Base-by-base conservation (phyloP, 345 rosid species). In the Trapa incisa region DNA sequence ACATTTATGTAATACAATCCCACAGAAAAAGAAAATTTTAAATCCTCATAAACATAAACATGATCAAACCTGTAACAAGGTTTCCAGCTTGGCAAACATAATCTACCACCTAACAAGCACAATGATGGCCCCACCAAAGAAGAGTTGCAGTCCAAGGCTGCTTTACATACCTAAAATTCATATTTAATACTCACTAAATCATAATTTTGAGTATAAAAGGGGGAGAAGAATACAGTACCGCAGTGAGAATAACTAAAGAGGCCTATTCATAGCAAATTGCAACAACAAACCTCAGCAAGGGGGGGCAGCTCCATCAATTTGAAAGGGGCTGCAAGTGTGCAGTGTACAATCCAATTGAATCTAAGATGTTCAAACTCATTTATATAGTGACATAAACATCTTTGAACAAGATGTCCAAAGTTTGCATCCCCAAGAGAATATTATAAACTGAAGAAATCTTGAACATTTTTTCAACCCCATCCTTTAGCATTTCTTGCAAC, bases 401-500 rank as follows among this genome's bases (percentile, higher is more conserved):
- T 86, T 65, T 56, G 70, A 58, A 80, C 85, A 63, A 80, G 65
- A 65, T 80, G 76, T 9, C 81, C 85, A 47, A 82, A 65, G 57
- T 50, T 69, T 73, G 76, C 79, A 76, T 91, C 89, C 67, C 74
- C 83, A 38, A 87, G 72, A 22, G 29, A 77, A 89, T 68, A 75
- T 39, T 64, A 77, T 83, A 82, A 32, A 91, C 68, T 13, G 84
- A 70, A 5, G 99, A 96, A 73, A 91, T 84, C 83, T 79, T 84
- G 76, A 94, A 94, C 79, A 82, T 77, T 66, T 78, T 80, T 85
- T 94, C 96, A 64, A 94, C 96, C 0, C 75, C 80, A 82, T 95
- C 99, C 77, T 95, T 95, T 32, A 95, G 76, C 99, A 95, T 95
- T 83, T 95, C 99, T 97, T 95, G 87, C 76, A 82, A 79, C 56